Conservation (phyloP, 2,329 filamentous ascomycete genomes). For the Drechslera avenae region DNA sequence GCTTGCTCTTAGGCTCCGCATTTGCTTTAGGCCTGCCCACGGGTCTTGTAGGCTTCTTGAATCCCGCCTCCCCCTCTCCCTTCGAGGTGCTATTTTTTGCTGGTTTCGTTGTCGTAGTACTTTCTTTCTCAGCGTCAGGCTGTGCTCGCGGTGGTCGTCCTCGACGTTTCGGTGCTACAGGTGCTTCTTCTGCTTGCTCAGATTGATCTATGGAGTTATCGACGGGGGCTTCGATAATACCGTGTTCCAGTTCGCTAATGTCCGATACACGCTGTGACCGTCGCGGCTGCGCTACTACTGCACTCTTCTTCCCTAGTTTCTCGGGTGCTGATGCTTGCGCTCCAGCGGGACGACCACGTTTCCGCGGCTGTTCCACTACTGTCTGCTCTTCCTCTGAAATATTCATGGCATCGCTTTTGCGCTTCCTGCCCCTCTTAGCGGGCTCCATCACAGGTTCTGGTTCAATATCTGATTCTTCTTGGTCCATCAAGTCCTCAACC, state of each 20-base stretch:
- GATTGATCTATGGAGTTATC: conserved; percentile 24
- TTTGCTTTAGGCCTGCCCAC: conserved; percentile 29
- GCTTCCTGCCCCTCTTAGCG: conserved; percentile 36
- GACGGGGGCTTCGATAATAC: conserved; percentile 28
- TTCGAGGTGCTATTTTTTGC: conserved; percentile 15
- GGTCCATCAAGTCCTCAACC: conserved; percentile 25
- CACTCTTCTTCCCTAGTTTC: conserved; percentile 32
- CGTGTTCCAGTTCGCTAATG: conserved; percentile 36
- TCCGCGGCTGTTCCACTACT: conserved; percentile 22
- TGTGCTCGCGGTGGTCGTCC: conserved; percentile 34
- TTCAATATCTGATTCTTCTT: conserved; percentile 38
- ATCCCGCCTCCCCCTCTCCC: conserved; percentile 23
- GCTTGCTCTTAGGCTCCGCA: conserved; percentile 25
- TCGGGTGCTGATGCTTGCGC: conserved; percentile 15
- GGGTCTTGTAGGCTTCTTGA: conserved; percentile 36
- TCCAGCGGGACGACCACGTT: conserved; percentile 19
- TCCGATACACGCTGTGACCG: conserved; percentile 39
- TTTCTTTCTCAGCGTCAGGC: conserved; percentile 18
- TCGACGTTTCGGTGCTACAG: conserved; percentile 29
- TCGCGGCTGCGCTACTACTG: conserved; percentile 22
- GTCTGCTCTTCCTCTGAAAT: conserved; percentile 23
- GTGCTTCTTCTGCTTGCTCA: conserved; percentile 29
- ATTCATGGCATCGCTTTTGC: conserved; percentile 35
- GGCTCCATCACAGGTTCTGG: conserved; percentile 33
- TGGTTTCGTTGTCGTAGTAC: conserved; percentile 12